Evolutionary conservation across 305 asterid species (phyloP), one percentile per base, ranked within the genome.

Genomic region (Ruellia speciosa): DNA sequence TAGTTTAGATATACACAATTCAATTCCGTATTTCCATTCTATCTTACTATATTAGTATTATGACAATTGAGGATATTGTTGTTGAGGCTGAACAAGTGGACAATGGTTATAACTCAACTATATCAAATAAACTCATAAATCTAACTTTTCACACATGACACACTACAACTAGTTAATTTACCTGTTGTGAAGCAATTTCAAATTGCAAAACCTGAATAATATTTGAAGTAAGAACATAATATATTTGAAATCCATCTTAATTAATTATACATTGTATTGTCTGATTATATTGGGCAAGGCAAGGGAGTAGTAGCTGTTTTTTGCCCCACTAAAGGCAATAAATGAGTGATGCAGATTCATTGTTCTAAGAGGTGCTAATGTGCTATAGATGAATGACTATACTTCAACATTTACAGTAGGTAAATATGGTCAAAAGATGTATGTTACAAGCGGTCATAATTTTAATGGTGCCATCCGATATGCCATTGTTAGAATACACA

Each of bases 1-100:
- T 57, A 50, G 59, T 35, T 48, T 34, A 9, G 62, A 56, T 62
- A 14, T 49, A 37, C 41, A 37, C 11, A 37, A 37, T 37, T 37
- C 41, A 37, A 37, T 37, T 37, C 41, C 41, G 6, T 24, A 24
- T 24, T 24, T 24, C 31, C 4, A 4, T 1, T 24, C 3, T 4
- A 24, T 24, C 31, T 24, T 24, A 24, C 31, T 24, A 24, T 24
- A 24, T 24, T 24, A 37, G 54, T 60, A 33, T 40, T 57, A 41
- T 46, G 49, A 43, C 16, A 43, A 43, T 43, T 4, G 49, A 12
- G 52, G 12, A 20, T 16, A 14, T 34, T 34, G 40, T 46, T 39
- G 2, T 18, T 48, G 19, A 37, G 20, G 18, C 47, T 59, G n/a
- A 35, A 14, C 14, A 24, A 24, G 7, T 48, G 12, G 14, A 34